A percentile compares a stretch with the other conserved stretches of the same genome.
These are phyloP conservation scores for Stagonosporopsis vannaccii DNA, from an alignment of 2,329 filamentous ascomycete genomes.

Conservation along the genomic window DNA sequence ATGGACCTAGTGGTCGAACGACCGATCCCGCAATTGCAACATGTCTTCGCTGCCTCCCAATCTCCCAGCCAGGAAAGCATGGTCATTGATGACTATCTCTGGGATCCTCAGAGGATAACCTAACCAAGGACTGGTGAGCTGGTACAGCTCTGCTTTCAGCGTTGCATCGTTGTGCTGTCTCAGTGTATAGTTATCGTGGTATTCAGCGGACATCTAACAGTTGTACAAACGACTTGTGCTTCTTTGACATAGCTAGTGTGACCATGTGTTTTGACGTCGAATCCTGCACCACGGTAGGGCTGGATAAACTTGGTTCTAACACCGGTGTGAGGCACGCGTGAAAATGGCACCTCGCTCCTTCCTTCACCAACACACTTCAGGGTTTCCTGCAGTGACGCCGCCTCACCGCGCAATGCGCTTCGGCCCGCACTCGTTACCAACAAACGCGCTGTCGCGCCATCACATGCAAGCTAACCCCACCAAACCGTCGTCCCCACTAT, in stretches of 20 bases:
- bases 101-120: neutral
- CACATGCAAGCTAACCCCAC: constrained; percentile 27
- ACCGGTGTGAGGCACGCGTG: neutral
- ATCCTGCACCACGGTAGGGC: neutral
- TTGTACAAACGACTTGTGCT: neutral
- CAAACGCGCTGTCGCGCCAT: constrained; percentile 35
- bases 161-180: neutral
- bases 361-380: neutral
- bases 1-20: neutral
- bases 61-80: neutral
- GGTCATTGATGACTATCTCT: neutral
- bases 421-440: constrained; percentile 7
- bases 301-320: too few species aligned
- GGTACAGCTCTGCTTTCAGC: neutral
- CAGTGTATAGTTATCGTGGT: neutral
- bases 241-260: neutral
- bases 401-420: constrained; percentile 6
- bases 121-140: neutral
- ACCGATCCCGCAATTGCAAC: neutral
- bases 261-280: neutral
- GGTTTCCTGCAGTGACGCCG: neutral
- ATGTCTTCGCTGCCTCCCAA: neutral
- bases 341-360: too few species aligned
- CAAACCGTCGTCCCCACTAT: constrained; percentile 1
- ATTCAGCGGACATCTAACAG: neutral